Base-by-base conservation (phyloP, 768 basidiomycete species). In the Clavulina sp. region DNA sequence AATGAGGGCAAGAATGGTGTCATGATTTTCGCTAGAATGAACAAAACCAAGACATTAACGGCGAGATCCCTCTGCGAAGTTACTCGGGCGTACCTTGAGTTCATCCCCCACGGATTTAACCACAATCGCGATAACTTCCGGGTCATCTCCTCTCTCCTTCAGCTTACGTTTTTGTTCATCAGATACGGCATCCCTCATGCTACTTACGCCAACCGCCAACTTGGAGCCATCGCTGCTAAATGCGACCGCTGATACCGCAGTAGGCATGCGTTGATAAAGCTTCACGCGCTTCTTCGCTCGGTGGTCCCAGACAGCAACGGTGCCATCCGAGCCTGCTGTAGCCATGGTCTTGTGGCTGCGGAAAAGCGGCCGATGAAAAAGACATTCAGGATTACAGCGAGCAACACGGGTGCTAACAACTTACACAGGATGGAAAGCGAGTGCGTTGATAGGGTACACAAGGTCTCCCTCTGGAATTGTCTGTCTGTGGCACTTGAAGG, bases 221-320 rank as follows among this genome's bases (percentile, higher is more conserved):
- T 18, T 16, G 16, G 7, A 7, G 29, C 48, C 48, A 30, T 49
- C 48, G 16, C 16, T 16, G 32, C 48, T 62, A 58, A 68, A 69
- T 16, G 61, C 60, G 52, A 70, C 58, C 0, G 61, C 60, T 2
- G 66, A 67, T 52, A 69, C 60, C n/a, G 67, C 73, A 0, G 76
- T 72, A 3, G 72, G 65, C 66, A 80, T 89, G 61, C 85, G 85
- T 0, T 81, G 80, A 57, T 85, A 92, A 59, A 93, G 89, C 24
- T 89, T 79, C 50, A 97, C 69, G 1, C 95, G 80, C 63, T 97
- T 97, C 70, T 96, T 95, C 51, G 92, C 82, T 57, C 82, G 81
- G 65, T 92, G 89, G 62, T 97, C 95, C 95, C 95, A 99, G 54
- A 97, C 80, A 0, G 88, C 89, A 40, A 97, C 86, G 1, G 84